A percentile compares a stretch with the other conserved stretches of the same genome.
Conservation (phyloP, 441 rosid genomes). For the Capsella rubella region DNA sequence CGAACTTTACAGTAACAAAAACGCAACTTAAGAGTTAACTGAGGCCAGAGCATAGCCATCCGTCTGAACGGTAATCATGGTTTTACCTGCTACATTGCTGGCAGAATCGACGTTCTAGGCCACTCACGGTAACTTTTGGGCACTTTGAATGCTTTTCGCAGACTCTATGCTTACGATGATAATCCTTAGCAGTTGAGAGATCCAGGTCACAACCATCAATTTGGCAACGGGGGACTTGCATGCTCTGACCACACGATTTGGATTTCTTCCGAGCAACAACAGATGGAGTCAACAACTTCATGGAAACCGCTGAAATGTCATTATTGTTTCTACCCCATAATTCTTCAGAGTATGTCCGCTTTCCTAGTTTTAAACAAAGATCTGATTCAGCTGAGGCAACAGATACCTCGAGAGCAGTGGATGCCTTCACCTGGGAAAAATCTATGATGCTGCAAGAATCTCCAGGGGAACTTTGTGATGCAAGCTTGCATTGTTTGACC, state of each 20-base stretch:
- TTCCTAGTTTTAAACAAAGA: constrained; percentile 46
- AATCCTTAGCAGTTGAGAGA: constrained; percentile 68
- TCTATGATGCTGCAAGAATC: constrained; percentile 43
- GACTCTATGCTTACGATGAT: constrained; percentile 81
- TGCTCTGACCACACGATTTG: constrained; percentile 57
- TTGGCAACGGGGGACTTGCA: constrained; percentile 69
- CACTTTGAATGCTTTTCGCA: constrained; percentile 82
- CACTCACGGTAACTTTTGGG: constrained; percentile 67
- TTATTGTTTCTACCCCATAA: constrained; percentile 35
- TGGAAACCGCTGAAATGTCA: constrained; percentile 43
- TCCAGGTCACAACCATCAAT: constrained; percentile 76
- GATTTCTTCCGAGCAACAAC: constrained; percentile 63
- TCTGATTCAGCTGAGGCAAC: constrained; percentile 43
- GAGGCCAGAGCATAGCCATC: background rate
- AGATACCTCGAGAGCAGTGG: constrained; percentile 39
- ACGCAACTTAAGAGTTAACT: background rate
- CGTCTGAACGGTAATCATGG: background rate
- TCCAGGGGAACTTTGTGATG: constrained; percentile 38
- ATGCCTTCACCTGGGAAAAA: constrained; percentile 36
- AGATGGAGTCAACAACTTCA: constrained; percentile 47
- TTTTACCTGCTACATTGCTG: constrained; percentile 89
- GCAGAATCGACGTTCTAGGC: constrained; percentile 80
- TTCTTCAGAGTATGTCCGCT: constrained; percentile 45
- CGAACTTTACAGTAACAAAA: background rate
- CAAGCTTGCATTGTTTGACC: constrained; percentile 51